These are phyloP conservation scores for Flaveria trinervia DNA, from an alignment of 129 eudicot genomes.

Conservation along the genomic window DNA sequence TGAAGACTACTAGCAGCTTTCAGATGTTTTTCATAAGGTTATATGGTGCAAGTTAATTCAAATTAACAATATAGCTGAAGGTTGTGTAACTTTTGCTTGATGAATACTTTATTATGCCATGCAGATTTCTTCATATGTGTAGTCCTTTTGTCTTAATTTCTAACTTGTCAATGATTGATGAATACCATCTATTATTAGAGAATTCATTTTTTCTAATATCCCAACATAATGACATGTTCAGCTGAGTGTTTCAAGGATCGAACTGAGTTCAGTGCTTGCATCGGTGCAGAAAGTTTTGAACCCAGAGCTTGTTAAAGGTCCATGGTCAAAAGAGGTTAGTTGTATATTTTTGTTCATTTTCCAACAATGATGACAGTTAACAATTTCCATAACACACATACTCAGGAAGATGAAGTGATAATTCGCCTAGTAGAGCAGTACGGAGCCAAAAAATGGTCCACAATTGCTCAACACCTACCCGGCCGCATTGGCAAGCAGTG, in stretches of 20 bases:
- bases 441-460: conserved; percentile 98
- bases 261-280: conserved; percentile 99
- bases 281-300: conserved; percentile 96
- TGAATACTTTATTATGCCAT: no score
- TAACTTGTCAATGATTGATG: not conserved
- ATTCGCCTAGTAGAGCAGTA: conserved; percentile 70
- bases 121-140: no score
- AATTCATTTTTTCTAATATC: conserved; percentile 1
- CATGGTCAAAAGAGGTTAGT: conserved; percentile 97
- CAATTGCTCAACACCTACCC: conserved; percentile 88
- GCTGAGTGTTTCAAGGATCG: conserved; percentile 98
- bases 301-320: conserved; percentile 98
- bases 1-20: no score
- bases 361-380: not conserved
- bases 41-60: no score
- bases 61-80: no score
- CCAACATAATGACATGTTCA: conserved; percentile 39
- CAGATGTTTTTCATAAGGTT: no score
- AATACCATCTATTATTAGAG: conserved; percentile 3
- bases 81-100: no score
- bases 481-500: conserved; percentile 99
- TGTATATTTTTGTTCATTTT: not conserved
- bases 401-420: conserved; percentile 91
- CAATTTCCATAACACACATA: conserved; percentile 9
- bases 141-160: not conserved